A percentile compares a stretch with the other conserved stretches of the same genome.
Conservation (phyloP, 2,329 filamentous ascomycete species). For the Phaeosphaeriaceae sp. region DNA sequence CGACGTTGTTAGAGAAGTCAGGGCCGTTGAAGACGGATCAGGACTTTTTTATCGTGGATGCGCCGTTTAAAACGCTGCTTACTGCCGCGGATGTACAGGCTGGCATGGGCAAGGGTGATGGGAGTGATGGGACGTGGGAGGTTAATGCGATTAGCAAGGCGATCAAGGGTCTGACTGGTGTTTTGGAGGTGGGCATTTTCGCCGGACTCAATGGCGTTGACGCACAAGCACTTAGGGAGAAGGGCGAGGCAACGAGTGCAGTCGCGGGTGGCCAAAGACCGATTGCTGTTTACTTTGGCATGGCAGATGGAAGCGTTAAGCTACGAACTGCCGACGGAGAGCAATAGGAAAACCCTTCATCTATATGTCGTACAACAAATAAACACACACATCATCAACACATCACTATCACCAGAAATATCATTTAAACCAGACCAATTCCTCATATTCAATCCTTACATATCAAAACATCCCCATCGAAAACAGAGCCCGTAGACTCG, state of each 20-base stretch:
- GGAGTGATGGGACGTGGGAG: conserved; percentile 75
- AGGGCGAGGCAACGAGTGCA: conserved; percentile 46
- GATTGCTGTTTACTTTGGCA: conserved; percentile 92
- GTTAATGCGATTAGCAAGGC: conserved; percentile 74
- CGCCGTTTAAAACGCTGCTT: conserved; percentile 77
- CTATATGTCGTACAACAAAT: too few species aligned
- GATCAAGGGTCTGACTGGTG: conserved; percentile 82
- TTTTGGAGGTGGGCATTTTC: conserved; percentile 93
- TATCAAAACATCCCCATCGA: too few species aligned
- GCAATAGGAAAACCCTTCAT: too few species aligned
- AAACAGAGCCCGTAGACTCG: conserved; percentile 21
- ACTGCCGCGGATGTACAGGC: conserved; percentile 63
- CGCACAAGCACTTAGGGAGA: conserved; percentile 57
- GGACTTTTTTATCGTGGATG: conserved; percentile 88
- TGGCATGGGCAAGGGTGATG: conserved; percentile 55
- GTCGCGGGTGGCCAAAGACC: conserved; percentile 77
- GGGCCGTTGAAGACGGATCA: conserved; percentile 87
- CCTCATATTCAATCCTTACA: too few species aligned
- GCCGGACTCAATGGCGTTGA: conserved; percentile 79
- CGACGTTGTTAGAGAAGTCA: conserved; percentile 76
- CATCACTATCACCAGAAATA: too few species aligned
- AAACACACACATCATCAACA: too few species aligned
- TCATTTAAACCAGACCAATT: too few species aligned
- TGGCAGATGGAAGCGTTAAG: conserved; percentile 65
- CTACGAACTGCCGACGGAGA: conserved; percentile 41